These are phyloP conservation scores for Suillus sp. DNA, from an alignment of 768 basidiomycete species.

Conservation along the genomic window DNA sequence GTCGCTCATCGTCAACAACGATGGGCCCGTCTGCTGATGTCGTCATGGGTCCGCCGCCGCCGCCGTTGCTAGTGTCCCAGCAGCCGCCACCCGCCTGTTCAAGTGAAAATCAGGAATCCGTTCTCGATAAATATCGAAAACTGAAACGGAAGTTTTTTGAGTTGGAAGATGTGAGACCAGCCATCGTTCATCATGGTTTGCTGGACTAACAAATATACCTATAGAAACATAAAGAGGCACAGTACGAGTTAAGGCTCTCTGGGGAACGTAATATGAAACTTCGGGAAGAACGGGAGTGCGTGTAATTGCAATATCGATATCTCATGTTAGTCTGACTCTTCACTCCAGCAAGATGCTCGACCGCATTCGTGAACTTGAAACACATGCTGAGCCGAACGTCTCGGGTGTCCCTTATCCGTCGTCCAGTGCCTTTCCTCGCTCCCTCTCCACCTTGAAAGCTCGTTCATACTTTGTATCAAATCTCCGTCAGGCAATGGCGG, in stretches of 20 bases:
- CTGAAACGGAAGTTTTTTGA: slow-evolving; percentile 69
- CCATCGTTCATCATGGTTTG: neutral
- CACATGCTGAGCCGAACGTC: slow-evolving; percentile 35
- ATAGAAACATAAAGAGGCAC: slow-evolving; percentile 62
- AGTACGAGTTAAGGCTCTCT: slow-evolving; percentile 57
- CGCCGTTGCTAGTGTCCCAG: slow-evolving; percentile 35
- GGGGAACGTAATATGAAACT: slow-evolving; percentile 65
- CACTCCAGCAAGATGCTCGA: slow-evolving; percentile 52
- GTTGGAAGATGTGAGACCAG: slow-evolving; percentile 64
- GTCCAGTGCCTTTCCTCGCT: slow-evolving; percentile 51
- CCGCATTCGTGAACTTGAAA: slow-evolving; percentile 63
- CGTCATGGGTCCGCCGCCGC: slow-evolving; percentile 52
- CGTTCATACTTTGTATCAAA: slow-evolving; percentile 49
- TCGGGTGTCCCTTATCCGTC: slow-evolving; percentile 39
- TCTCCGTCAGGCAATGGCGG: slow-evolving; percentile 49
- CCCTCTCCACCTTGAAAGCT: slow-evolving; percentile 44
- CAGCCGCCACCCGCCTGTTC: slow-evolving; percentile 28
- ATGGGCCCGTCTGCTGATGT: slow-evolving; percentile 49
- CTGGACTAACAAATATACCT: slow-evolving; percentile 27
- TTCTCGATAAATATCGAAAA: slow-evolving; percentile 59
- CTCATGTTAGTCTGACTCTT: neutral
- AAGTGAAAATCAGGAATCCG: slow-evolving; percentile 48
- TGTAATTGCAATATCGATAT: slow-evolving; percentile 18
- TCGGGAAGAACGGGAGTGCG: slow-evolving; percentile 65
- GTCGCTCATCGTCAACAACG: slow-evolving; percentile 27